These are phyloP conservation scores for Kwoniella heveanensis DNA, from an alignment of 768 basidiomycete genomes.

Conservation along the genomic window DNA sequence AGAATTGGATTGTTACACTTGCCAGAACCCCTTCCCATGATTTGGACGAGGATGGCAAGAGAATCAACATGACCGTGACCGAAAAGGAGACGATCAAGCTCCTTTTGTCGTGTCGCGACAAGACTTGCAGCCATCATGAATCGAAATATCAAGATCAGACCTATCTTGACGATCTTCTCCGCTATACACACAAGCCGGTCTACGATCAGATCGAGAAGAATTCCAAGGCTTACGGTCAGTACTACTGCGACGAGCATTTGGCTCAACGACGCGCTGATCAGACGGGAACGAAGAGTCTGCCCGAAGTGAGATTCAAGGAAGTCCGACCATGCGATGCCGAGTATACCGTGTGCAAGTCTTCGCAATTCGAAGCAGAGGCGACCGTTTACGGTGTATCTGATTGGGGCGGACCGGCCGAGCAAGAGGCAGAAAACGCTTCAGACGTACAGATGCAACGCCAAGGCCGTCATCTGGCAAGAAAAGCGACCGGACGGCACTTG, in stretches of 20 bases:
- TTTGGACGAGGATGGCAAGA: no score
- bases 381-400: not conserved
- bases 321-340: not conserved
- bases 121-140: not conserved
- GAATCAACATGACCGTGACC: no score
- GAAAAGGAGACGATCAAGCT: no score
- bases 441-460: not conserved
- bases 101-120: not conserved
- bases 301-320: no score
- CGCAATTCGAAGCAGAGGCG: not conserved
- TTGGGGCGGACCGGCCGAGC: not conserved
- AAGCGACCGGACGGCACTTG: not conserved
- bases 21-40: no score
- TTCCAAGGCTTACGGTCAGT: not conserved
- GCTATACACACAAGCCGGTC: not conserved
- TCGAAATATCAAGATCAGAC: not conserved
- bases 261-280: no score
- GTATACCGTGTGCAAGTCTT: not conserved
- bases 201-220: not conserved
- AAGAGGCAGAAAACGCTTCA: not conserved
- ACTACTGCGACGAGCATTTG: not conserved
- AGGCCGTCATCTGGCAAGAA: not conserved
- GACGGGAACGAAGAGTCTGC: no score
- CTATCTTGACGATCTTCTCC: not conserved
- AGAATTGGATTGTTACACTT: no score